Evolutionary conservation across 352 stramenopile species (phyloP).

Genomic region (Phytophthora litchii): DNA sequence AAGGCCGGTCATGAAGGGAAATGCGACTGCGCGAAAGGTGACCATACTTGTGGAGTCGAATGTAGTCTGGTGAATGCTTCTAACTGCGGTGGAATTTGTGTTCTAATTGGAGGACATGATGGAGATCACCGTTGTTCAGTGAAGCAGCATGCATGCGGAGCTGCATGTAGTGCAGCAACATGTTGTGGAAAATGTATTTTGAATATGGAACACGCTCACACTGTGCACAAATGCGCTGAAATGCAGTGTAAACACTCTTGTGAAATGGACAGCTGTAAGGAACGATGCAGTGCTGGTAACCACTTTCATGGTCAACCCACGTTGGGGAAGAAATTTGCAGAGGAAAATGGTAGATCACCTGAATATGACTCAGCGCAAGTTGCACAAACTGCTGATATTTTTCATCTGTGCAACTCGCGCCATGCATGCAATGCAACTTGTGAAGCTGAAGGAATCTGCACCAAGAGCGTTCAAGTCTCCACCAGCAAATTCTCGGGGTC

Average conservation of each 20-base stretch:
- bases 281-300: constrained; percentile 35
- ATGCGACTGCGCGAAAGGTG: constrained; percentile 45
- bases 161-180: constrained; percentile 34
- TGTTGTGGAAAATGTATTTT: constrained; percentile 43
- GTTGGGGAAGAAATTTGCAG: constrained; percentile 22
- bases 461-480: constrained; percentile 38
- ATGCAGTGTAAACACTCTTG: constrained; percentile 41
- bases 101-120: constrained; percentile 31
- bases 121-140: constrained; percentile 44
- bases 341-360: constrained; percentile 25
- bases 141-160: constrained; percentile 38
- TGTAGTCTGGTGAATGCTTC: constrained; percentile 32
- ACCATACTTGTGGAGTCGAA: constrained; percentile 41
- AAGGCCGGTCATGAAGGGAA: constrained; percentile 43
- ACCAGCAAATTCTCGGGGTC: constrained; percentile 37
- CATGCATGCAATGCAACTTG: constrained; percentile 38
- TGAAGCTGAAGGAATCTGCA: constrained; percentile 44
- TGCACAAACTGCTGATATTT: background rate
- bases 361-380: background rate
- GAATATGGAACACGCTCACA: constrained; percentile 33
- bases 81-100: constrained; percentile 44
- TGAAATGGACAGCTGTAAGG: constrained; percentile 39
- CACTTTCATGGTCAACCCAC: constrained; percentile 47
- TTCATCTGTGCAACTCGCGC: constrained; percentile 38
- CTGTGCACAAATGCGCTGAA: constrained; percentile 42